These are phyloP conservation scores for Tylopilus sp. DNA, from an alignment of 768 basidiomycete genomes.

Conservation along the genomic window DNA sequence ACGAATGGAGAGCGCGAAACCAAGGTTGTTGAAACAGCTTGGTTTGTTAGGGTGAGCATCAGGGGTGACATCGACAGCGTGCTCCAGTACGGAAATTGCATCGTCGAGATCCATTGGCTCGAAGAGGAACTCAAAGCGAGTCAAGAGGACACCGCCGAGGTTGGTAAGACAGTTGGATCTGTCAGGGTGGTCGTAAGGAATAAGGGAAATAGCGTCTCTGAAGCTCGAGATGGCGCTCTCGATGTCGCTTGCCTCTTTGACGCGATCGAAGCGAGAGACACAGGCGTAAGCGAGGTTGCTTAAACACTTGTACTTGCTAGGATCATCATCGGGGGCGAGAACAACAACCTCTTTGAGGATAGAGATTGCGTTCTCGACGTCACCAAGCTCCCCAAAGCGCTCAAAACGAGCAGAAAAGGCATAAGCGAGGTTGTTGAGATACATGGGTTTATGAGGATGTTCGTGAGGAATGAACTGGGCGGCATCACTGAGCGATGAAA, in stretches of 20 bases:
- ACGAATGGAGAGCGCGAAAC: neutral
- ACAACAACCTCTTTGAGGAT: too few species aligned
- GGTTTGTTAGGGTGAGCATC: too few species aligned
- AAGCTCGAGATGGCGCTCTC: neutral
- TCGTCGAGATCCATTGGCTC: too few species aligned
- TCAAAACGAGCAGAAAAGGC: neutral
- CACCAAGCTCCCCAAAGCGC: neutral
- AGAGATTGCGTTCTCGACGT: too few species aligned
- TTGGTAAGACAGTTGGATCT: neutral
- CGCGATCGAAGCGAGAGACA: neutral
- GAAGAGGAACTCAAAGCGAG: neutral
- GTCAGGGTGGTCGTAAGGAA: neutral
- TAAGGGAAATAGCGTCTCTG: neutral
- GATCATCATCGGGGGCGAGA: too few species aligned
- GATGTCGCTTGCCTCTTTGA: neutral
- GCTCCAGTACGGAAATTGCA: too few species aligned
- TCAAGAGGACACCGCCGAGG: neutral
- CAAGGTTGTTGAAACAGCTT: neutral
- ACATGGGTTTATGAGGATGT: neutral
- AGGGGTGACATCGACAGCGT: too few species aligned
- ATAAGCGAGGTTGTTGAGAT: neutral
- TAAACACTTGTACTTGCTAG: neutral
- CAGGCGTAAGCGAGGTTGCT: neutral
- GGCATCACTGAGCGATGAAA: neutral
- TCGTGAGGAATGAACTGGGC: neutral